Base-by-base conservation (phyloP, 2,329 filamentous ascomycete genomes). In the Exophiala sp. region DNA sequence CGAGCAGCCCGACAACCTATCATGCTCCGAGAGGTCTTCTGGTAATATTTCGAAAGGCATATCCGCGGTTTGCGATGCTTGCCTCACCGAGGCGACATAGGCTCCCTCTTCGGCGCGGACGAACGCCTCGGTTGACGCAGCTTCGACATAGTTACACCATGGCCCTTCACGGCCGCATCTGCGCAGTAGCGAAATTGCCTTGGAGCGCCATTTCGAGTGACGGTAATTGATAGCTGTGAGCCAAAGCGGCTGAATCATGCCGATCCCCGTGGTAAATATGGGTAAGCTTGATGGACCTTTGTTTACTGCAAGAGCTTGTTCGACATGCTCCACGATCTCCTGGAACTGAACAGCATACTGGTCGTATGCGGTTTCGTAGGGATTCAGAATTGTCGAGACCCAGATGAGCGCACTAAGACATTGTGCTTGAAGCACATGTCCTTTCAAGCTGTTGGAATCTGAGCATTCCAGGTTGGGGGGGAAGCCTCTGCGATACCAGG, bases 211-310 rank as follows among this genome's bases (percentile, higher is more conserved):
- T 5, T 2, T 32, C 2, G 42, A 35, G 7, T 52, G 14, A 3
- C 53, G 53, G 32, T 52, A 55, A 21, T 47, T 52, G 6, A 34
- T 12, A 2, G 53, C 53, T 12, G 53, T 55, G 24, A 52, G 47
- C 34, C 34, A 47, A 18, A 55, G 48, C 7, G 53, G 47, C 21
- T 52, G 43, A 24, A 55, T 52, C 12, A 55, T 10, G 6, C 53
- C 53, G 20, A 44, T 48, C 16, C 39, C 39, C 8, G 40, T 18
- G 12, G 14, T 41, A 35, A 46, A 55, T 5, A 43, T 48, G 12
- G 44, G 44, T 32, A 49, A 38, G 7, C 43, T n/a, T 18, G 32
- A 10, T 8, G 36, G 32, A 33, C 14, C 11, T 16, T 24, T 39
- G 8, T 18, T 32, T n/a, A 18, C 48, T 10, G 18, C 14, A 16